These are phyloP conservation scores for Raddia distichophylla DNA, from an alignment of 176 grass and related monocot genomes.

Conservation along the genomic window DNA sequence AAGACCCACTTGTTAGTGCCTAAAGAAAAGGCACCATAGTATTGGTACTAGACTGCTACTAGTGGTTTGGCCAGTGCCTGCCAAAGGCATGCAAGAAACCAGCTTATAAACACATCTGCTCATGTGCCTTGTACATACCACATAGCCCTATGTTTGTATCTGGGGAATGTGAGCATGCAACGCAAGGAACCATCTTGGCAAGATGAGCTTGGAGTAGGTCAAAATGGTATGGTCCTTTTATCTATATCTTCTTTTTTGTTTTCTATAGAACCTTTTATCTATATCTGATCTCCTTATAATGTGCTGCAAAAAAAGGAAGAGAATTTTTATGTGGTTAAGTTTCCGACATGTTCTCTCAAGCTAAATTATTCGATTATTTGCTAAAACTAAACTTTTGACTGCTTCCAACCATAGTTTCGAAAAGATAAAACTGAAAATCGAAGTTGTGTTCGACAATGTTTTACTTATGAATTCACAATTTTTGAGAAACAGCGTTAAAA, in stretches of 20 bases:
- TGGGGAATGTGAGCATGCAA: neutral
- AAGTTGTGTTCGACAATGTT: too few species aligned
- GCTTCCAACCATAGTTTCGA: too few species aligned
- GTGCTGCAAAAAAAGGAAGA: neutral
- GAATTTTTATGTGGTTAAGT: neutral
- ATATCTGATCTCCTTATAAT: neutral
- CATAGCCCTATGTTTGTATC: neutral
- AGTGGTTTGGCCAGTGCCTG: neutral
- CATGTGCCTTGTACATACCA: neutral
- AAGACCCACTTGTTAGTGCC: constrained; percentile 29
- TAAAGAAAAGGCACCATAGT: neutral
- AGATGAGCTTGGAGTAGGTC: constrained; percentile 6
- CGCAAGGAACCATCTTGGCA: neutral
- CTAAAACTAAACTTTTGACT: too few species aligned
- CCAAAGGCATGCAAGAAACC: constrained; percentile 36
- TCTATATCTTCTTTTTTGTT: neutral
- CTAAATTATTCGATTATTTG: too few species aligned
- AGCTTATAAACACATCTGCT: neutral
- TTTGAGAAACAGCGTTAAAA: too few species aligned
- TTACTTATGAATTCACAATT: too few species aligned
- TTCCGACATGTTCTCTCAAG: neutral
- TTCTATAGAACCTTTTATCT: neutral
- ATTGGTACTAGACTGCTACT: neutral
- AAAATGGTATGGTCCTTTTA: neutral
- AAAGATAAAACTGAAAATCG: too few species aligned